Evolutionary conservation across 768 basidiomycete species (phyloP).

Genomic region (Tylopilus felleus): DNA sequence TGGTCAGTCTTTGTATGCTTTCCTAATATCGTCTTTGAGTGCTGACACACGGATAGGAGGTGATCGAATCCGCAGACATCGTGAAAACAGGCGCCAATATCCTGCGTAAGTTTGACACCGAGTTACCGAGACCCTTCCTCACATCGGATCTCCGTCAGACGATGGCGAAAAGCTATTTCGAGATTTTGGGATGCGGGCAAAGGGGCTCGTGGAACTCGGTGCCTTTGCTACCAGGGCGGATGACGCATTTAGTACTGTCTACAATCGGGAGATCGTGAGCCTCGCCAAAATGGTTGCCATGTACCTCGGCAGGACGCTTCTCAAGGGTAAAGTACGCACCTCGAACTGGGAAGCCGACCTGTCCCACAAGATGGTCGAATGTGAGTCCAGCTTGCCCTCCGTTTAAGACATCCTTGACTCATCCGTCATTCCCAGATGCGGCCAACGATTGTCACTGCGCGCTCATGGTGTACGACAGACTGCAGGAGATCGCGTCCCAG

Average conservation of each 20-base stretch:
- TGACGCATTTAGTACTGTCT: slow-evolving; percentile 28
- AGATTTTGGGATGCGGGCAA: slow-evolving; percentile 43
- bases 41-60: slow-evolving; percentile 30
- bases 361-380: slow-evolving; percentile 36
- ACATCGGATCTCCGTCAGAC: slow-evolving; percentile 25
- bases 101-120: slow-evolving; percentile 33
- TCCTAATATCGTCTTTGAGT: neutral
- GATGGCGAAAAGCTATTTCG: slow-evolving; percentile 48
- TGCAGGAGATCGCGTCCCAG: slow-evolving; percentile 33
- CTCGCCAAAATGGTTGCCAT: slow-evolving; percentile 42
- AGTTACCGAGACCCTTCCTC: neutral
- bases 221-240: slow-evolving; percentile 41
- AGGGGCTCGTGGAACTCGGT: slow-evolving; percentile 45
- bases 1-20: slow-evolving; percentile 25
- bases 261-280: slow-evolving; percentile 40
- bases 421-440: slow-evolving; percentile 35
- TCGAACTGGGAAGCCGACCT: slow-evolving; percentile 46
- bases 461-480: slow-evolving; percentile 39
- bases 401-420: neutral
- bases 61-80: slow-evolving; percentile 41
- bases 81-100: slow-evolving; percentile 50
- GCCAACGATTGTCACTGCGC: slow-evolving; percentile 51
- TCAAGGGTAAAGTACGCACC: slow-evolving; percentile 44
- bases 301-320: slow-evolving; percentile 38
- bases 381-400: slow-evolving; percentile 19